Conservation (phyloP, 2,329 filamentous ascomycete genomes). For the Clonostachys solani region DNA sequence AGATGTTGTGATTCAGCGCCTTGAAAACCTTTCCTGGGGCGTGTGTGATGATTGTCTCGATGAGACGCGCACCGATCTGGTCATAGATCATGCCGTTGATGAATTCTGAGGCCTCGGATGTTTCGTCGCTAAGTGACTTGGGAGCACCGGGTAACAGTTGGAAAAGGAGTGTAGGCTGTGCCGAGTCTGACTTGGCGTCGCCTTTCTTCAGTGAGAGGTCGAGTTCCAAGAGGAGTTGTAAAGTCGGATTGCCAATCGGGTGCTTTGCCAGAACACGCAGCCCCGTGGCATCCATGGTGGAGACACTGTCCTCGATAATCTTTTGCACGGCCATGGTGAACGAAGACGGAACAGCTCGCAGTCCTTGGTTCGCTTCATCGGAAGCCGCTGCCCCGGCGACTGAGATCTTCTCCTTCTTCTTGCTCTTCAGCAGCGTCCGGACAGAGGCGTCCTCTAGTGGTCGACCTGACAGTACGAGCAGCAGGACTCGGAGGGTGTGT, state of each 20-base stretch:
- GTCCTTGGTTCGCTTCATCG: constrained; percentile 35
- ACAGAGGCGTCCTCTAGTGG: constrained; percentile 67
- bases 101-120: constrained; percentile 70
- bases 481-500: constrained; percentile 79
- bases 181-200: constrained; percentile 29
- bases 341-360: constrained; percentile 67
- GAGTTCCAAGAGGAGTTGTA: constrained; percentile 86
- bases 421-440: constrained; percentile 79
- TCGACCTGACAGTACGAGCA: constrained; percentile 81
- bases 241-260: constrained; percentile 83
- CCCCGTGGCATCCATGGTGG: constrained; percentile 72
- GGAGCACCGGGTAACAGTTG: constrained; percentile 74
- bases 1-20: constrained; percentile 72
- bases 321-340: constrained; percentile 77
- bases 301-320: constrained; percentile 73
- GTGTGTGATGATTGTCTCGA: constrained; percentile 80
- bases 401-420: constrained; percentile 81
- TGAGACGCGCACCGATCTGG: constrained; percentile 79
- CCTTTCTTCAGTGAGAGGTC: constrained; percentile 72
- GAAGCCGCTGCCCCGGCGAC: constrained; percentile 50
- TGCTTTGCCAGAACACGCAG: constrained; percentile 83
- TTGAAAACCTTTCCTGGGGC: constrained; percentile 90
- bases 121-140: constrained; percentile 65
- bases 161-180: constrained; percentile 57
- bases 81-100: constrained; percentile 88